Evolutionary conservation across 2,329 filamentous ascomycete species (phyloP).

Genomic region (Fusarium cyanostomum): DNA sequence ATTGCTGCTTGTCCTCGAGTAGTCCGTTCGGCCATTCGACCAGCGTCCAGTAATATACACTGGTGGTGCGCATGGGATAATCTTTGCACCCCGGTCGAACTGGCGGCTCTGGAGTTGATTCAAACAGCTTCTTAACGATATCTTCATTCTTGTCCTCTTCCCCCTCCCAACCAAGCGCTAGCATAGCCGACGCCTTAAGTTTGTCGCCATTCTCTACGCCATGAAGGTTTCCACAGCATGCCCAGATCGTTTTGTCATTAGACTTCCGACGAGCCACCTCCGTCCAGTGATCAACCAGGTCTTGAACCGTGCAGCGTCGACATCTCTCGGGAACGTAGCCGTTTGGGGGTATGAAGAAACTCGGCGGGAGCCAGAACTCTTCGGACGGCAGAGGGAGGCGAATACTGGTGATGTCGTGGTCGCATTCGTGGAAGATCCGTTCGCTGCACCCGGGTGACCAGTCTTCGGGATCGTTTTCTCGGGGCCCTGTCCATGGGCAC

Average conservation of each 20-base stretch:
- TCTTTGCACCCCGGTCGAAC: neutral
- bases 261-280: neutral
- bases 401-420: constrained; percentile 4
- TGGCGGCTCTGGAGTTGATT: constrained; percentile 4
- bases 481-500: constrained; percentile 33
- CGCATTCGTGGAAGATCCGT: constrained; percentile 30
- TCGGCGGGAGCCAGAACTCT: neutral
- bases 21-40: too few relatives aligned
- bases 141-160: neutral
- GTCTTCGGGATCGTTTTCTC: constrained; percentile 1
- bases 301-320: constrained; percentile 19
- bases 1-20: too few relatives aligned
- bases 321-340: constrained; percentile 14
- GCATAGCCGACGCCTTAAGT: neutral
- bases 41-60: neutral
- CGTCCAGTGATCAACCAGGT: constrained; percentile 18
- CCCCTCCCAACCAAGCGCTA: neutral
- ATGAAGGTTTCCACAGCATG: neutral
- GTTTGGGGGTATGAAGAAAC: neutral
- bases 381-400: neutral
- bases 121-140: constrained; percentile 3
- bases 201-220: neutral
- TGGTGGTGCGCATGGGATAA: too few relatives aligned
- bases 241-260: neutral
- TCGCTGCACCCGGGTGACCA: constrained; percentile 17